Base-by-base conservation (phyloP, 2,329 filamentous ascomycete genomes). In the Cladosporium sphaerospermum region DNA sequence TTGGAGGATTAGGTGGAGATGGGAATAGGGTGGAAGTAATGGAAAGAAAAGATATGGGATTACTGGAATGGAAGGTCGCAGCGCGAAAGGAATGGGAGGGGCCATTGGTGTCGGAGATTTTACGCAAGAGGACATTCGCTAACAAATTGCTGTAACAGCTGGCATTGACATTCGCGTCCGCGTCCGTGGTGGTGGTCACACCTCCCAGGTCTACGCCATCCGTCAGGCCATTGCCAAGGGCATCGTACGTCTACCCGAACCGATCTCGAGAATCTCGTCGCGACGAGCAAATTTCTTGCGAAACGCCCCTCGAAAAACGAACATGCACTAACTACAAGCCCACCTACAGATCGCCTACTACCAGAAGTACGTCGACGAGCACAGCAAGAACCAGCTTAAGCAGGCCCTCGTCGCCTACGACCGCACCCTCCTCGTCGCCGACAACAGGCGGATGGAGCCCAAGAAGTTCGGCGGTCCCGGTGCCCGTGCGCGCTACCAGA, bases 331-430 rank as follows among this genome's bases (percentile, higher is more conserved):
- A 60, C 53, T 37, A 45, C 31, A 54, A 50, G 42, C 16, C 31
- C 48, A 32, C 48, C 48, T 44, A 51, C 63, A 72, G 69, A 71
- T 95, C 72, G 87, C 90, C 77, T 96, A 96, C 87, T 97, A 96
- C 88, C 92, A 96, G 82, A 96, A 99, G 84, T 99, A 86, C 81
- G 89, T 97, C 78, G 93, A 99, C 74, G 93, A 99, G 88, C 91
- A 97, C 88, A 89, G 88, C 81, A 99, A 99, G 88, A 96, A 97
- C 85, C 83, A 90, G 79, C 84, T 99, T 73, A 99, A 97, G 89
- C 87, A 92, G 79, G 88, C 89, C 66, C 85, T 99, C 67, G 88
- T 92, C 71, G 84, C 90, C 76, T 99, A 92, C 82, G 90, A 96
- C 83, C 85, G 91, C 73, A 95, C 90, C 74, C 86, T 99, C 66